Conservation (phyloP, 2,329 filamentous ascomycete genomes). For the Cylindrodendrum hubeiense region DNA sequence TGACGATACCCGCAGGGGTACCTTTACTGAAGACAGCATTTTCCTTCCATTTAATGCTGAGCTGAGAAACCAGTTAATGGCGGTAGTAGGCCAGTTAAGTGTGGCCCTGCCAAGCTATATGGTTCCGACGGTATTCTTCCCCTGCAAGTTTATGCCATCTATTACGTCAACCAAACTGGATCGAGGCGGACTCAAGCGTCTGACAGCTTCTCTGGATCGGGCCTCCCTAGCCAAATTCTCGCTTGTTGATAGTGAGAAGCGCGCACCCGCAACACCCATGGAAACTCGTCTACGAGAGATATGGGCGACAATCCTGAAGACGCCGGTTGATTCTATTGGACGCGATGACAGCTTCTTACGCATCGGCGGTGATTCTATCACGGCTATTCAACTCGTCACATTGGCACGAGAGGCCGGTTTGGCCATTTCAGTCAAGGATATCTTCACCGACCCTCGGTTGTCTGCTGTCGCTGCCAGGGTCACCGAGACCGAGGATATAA, state of each 20-base stretch:
- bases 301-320: conserved; percentile 47
- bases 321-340: conserved; percentile 44
- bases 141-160: not conserved
- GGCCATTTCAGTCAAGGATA: conserved; percentile 16
- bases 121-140: conserved; percentile 30
- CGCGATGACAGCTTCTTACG: conserved; percentile 7
- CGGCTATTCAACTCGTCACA: conserved; percentile 38
- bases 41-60: not conserved
- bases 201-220: conserved; percentile 3
- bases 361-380: conserved; percentile 12
- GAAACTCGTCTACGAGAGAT: conserved; percentile 39
- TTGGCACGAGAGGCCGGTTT: not conserved
- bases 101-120: conserved; percentile 27
- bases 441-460: conserved; percentile 22
- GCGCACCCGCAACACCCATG: conserved; percentile 3
- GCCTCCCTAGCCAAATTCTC: conserved; percentile 14
- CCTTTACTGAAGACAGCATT: not conserved
- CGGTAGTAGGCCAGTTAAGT: not conserved
- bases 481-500: not conserved
- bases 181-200: conserved; percentile 1
- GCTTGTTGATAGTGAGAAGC: conserved; percentile 2
- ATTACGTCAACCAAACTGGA: conserved; percentile 26
- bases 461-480: not conserved
- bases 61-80: conserved; percentile 4
- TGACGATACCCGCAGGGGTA: not conserved